A percentile compares a stretch with the other conserved stretches of the same genome.
Conservation (phyloP, 1,139 yeast genomes). For the Yamadazyma siamensis region DNA sequence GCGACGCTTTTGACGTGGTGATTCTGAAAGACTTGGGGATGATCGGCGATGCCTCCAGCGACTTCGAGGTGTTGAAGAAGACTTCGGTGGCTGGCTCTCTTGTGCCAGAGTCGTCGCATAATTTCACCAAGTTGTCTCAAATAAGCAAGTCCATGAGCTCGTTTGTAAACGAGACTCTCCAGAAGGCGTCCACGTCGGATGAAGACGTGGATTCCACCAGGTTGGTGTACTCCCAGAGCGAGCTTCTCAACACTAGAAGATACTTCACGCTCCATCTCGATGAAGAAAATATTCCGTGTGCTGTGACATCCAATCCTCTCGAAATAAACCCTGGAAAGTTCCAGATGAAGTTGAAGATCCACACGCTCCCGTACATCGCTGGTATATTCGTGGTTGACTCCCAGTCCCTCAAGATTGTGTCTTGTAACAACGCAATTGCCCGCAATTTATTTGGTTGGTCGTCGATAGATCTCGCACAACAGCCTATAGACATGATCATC, state of each 20-base stretch:
- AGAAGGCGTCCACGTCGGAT: constrained; percentile 9
- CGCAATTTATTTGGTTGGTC: constrained; percentile 73
- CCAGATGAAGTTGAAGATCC: constrained; percentile 56
- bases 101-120: constrained; percentile 20
- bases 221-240: constrained; percentile 32
- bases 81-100: constrained; percentile 43
- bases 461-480: constrained; percentile 43
- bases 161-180: constrained; percentile 16
- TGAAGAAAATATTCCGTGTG: constrained; percentile 59
- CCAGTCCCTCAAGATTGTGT: constrained; percentile 42
- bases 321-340: constrained; percentile 39
- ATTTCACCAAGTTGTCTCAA: constrained; percentile 20
- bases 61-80: constrained; percentile 31
- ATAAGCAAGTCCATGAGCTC: constrained; percentile 31
- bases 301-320: constrained; percentile 59
- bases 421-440: constrained; percentile 78
- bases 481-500: constrained; percentile 53
- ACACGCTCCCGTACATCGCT: constrained; percentile 81
- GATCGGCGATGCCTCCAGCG: constrained; percentile 8
- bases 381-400: constrained; percentile 76
- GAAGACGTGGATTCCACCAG: constrained; percentile 7
- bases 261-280: constrained; percentile 57
- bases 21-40: constrained; percentile 28
- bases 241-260: constrained; percentile 52
- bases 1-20: constrained; percentile 69